Percentiles rank a stretch among this genome's conserved stretches.
These are phyloP conservation scores for Fomitopsis pulvina DNA, from an alignment of 768 basidiomycete species.

Conservation along the genomic window DNA sequence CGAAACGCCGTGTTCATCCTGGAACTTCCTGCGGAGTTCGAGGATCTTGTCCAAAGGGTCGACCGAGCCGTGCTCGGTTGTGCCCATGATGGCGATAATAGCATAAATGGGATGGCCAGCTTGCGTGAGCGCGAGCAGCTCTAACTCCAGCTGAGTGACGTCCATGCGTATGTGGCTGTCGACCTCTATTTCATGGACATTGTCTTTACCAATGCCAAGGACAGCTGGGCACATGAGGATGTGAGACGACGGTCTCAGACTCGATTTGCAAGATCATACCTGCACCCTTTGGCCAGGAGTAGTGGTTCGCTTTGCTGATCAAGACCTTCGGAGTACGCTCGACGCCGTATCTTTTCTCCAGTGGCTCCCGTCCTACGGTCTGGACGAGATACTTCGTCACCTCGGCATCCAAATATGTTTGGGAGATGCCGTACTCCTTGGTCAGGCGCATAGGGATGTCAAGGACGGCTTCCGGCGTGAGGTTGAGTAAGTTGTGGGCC, in stretches of 20 bases:
- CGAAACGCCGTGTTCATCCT: constrained; percentile 24
- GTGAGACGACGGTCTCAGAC: neutral
- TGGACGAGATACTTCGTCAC: constrained; percentile 30
- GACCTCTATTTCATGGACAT: constrained; percentile 29
- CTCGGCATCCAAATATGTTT: constrained; percentile 24
- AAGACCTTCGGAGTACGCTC: constrained; percentile 20
- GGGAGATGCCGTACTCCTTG: constrained; percentile 28
- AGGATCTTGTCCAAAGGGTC: constrained; percentile 36
- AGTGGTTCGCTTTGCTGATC: constrained; percentile 31
- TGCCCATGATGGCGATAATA: constrained; percentile 37
- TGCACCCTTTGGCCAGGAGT: constrained; percentile 43
- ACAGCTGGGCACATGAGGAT: constrained; percentile 24
- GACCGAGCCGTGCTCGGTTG: constrained; percentile 37
- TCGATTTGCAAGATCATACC: constrained; percentile 24
- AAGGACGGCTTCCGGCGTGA: constrained; percentile 26
- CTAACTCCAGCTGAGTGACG: neutral
- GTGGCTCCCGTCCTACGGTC: constrained; percentile 27
- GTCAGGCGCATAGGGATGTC: constrained; percentile 29
- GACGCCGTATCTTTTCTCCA: constrained; percentile 21
- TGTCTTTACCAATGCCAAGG: constrained; percentile 35
- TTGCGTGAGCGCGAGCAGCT: neutral
- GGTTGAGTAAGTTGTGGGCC: constrained; percentile 38
- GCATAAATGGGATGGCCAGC: constrained; percentile 31
- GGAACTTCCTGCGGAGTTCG: constrained; percentile 26
- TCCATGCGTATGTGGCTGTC: constrained; percentile 30